phyloP scores from a whole-genome alignment of 768 basidiomycete genomes.

The Clavaria fumosa region DNA sequence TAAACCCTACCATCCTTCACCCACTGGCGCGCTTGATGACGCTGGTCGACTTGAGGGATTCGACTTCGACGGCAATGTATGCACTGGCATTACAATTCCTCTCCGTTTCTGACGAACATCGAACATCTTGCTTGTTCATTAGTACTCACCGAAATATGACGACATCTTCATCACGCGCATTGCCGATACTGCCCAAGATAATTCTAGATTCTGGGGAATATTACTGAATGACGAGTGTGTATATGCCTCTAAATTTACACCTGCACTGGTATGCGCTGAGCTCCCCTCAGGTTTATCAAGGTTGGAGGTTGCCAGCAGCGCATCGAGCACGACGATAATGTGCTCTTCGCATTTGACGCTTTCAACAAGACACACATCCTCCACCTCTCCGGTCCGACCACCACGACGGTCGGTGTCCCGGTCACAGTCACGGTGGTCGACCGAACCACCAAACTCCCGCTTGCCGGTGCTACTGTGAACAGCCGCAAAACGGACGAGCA shows the following conservation, averaged over 20 bases:
- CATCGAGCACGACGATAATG: conserved; percentile 16
- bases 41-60: conserved; percentile 21
- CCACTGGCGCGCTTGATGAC: conserved; percentile 29
- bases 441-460: conserved; percentile 18
- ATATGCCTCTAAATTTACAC: neutral
- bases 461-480: conserved; percentile 22
- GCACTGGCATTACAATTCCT: too few relatives aligned
- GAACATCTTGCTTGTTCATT: conserved; percentile 13
- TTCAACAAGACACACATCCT: conserved; percentile 21
- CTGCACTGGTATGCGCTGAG: neutral
- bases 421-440: conserved; percentile 23
- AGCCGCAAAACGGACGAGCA: conserved; percentile 13
- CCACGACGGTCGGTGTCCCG: conserved; percentile 13
- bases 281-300: conserved; percentile 11
- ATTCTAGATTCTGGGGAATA: conserved; percentile 23
- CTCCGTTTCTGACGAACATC: neutral
- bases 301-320: conserved; percentile 29
- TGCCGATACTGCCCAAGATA: conserved; percentile 16
- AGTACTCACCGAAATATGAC: conserved; percentile 22
- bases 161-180: conserved; percentile 30
- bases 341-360: conserved; percentile 26
- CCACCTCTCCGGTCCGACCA: conserved; percentile 20
- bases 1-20: conserved; percentile 16
- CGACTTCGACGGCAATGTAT: conserved; percentile 20
- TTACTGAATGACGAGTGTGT: conserved; percentile 19